Base-by-base conservation (phyloP, 1,139 yeast genomes). In the Blastobotrys aristatus region DNA sequence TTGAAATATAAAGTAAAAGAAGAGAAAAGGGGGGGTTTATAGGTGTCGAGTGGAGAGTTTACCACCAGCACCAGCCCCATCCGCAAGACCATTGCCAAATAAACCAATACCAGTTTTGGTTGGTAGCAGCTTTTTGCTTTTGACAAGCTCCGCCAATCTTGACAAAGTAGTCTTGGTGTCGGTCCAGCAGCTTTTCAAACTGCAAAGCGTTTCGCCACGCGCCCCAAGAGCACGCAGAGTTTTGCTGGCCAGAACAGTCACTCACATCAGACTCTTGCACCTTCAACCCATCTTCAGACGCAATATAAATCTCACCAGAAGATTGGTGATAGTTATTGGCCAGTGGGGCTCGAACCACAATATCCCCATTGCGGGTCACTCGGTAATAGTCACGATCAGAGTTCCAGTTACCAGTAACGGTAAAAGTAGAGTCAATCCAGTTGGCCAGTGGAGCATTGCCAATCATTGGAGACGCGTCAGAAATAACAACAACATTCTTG, bases 321-420 rank as follows among this genome's bases (percentile, higher is more conserved):
- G 45, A 30, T 21, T 42, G 30, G 18, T 16, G 22, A 18, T 42
- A 42, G 8, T 21, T 26, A 16, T 4, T 7, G 14, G 18, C 7
- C 13, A 34, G n/a, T 13, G 45, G 45, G 11, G 20, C 4, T 21
- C 39, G 21, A 4, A 17, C n/a, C 20, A 42, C 32, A 14, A 34
- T 24, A 34, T 42, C 45, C 10, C 45, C 45, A 22, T 21, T 33
- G 33, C 33, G 45, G 14, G 45, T 42, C 26, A 42, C 20, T 7
- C 45, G 31, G 17, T 22, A 42, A n/a, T n/a, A 33, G 21, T 42
- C 33, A 33, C 45, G 16, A 11, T 2, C n/a, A 13, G 39, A 33
- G 5, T 20, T 24, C 45, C 45, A 42, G 2, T 14, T 14, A 18
- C 45, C 45, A 14, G 18, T 3, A 11, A 13, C 13, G 3, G 8